Conservation (phyloP, 2,329 filamentous ascomycete species). For the Tolypocladium endophyticum region DNA sequence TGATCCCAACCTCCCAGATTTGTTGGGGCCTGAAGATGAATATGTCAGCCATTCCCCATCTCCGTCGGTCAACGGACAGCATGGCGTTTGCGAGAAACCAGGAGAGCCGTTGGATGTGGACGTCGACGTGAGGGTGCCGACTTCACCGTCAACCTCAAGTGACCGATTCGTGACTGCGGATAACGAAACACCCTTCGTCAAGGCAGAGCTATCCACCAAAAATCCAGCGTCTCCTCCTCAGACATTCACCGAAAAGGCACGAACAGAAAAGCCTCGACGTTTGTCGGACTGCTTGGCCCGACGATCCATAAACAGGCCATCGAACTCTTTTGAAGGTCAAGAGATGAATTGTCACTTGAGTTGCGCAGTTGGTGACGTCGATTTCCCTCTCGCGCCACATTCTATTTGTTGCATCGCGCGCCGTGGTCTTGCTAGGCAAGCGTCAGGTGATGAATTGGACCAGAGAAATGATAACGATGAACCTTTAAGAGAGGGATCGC, state of each 20-base stretch:
- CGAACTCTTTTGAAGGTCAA: slow-evolving; percentile 4
- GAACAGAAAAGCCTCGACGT: slow-evolving; percentile 8
- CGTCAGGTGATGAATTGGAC: background rate
- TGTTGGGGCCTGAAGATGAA: background rate
- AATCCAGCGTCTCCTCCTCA: slow-evolving; percentile 9
- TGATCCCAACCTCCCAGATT: background rate
- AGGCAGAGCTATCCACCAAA: slow-evolving; percentile 16
- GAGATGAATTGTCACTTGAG: slow-evolving; percentile 16
- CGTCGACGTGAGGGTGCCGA: background rate
- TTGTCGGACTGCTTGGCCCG: slow-evolving; percentile 20
- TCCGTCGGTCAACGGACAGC: background rate
- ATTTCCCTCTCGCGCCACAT: slow-evolving; percentile 15
- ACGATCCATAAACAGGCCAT: slow-evolving; percentile 6
- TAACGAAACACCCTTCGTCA: slow-evolving; percentile 20
- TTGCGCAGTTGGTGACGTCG: slow-evolving; percentile 16
- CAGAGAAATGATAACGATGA: background rate
- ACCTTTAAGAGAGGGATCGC: slow-evolving; percentile 9
- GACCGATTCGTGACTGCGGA: slow-evolving; percentile 6
- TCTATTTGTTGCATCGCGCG: slow-evolving; percentile 18
- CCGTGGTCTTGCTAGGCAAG: slow-evolving; percentile 3
- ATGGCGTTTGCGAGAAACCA: background rate
- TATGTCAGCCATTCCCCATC: background rate
- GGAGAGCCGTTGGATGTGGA: background rate
- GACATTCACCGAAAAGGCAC: slow-evolving; percentile 9
- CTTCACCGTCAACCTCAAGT: background rate